Evolutionary conservation across 192 early-diverging fungal species (phyloP).

Genomic region (Entomortierella beljakovae): DNA sequence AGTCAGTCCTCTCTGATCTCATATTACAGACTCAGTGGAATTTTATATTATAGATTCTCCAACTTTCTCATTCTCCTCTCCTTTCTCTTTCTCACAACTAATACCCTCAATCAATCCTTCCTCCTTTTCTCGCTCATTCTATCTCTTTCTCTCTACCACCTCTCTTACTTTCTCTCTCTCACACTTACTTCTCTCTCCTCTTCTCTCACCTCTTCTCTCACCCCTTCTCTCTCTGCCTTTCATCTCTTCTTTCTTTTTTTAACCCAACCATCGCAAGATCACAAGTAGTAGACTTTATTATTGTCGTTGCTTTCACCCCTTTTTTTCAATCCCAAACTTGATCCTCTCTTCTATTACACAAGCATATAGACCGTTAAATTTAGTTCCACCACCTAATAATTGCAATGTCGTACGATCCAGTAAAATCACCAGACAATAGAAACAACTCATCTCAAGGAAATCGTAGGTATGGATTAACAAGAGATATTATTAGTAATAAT

Average conservation of each 20-base stretch:
- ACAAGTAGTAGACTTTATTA: too few species aligned
- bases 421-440: slow-evolving; percentile 1
- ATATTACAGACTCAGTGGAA: too few species aligned
- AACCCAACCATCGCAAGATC: too few species aligned
- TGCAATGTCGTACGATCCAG: slow-evolving; percentile 8
- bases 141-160: neutral
- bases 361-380: neutral
- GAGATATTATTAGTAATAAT: neutral
- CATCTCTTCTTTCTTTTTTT: neutral
- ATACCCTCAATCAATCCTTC: neutral
- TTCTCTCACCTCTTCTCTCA: neutral
- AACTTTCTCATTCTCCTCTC: neutral
- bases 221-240: neutral
- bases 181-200: neutral
- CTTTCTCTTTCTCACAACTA: neutral
- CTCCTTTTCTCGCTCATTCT: neutral
- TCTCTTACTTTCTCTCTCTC: neutral
- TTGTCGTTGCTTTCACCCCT: neutral
- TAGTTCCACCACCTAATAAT: neutral
- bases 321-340: neutral
- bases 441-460: slow-evolving; percentile 4
- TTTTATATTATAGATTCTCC: slow-evolving; percentile 5
- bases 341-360: neutral
- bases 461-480: slow-evolving; percentile 10
- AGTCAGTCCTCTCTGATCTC: too few species aligned